Evolutionary conservation across 805 yeast species (phyloP), one percentile per base, ranked within the genome.

Genomic region (Wickerhamiella spandovensis): DNA sequence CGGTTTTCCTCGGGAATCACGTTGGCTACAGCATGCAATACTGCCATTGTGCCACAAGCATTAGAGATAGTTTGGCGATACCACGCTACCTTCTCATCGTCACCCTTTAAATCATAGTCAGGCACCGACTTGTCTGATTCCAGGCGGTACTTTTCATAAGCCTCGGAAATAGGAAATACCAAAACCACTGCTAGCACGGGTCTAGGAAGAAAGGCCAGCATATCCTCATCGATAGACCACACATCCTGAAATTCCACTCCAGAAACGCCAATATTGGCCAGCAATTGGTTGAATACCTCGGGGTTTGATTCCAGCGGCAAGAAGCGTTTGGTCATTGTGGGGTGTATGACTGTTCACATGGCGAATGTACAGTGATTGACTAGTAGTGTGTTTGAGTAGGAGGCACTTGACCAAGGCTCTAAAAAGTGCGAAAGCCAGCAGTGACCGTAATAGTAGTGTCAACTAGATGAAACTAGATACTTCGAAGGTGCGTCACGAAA

Each of bases 281-380:
- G 84, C 58, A 87, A 79, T 0, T 69, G 69, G 8, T 83, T 77
- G 68, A 90, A 89, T 6, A 90, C 78, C 9, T 74, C 82, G 0
- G 98, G 98, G 58, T 88, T 86, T 7, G 94, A 84, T 63, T 92
- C 98, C 32, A 90, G 67, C 2, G 97, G 97, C 12, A 88, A 79
- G 15, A 85, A 62, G 1, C 49, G 54, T 47, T 61, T 62, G 39
- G 38, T 47, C 39, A 41, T 47, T 12, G 25, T 43, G 13, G 46
- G 12, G 39, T 18, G 39, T n/a, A 15, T 17, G 42, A 23, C 42
- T 15, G 39, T 10, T 4, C 32, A n/a, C n/a, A n/a, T n/a, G n/a
- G n/a, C n/a, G n/a, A n/a, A n/a, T n/a, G n/a, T n/a, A n/a, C n/a
- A n/a, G n/a, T n/a, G n/a, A n/a, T n/a, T n/a, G n/a, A n/a, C n/a